These are phyloP conservation scores for Acanthamoeba lenticulata DNA, from an alignment of 208 protist species.

Conservation along the genomic window DNA sequence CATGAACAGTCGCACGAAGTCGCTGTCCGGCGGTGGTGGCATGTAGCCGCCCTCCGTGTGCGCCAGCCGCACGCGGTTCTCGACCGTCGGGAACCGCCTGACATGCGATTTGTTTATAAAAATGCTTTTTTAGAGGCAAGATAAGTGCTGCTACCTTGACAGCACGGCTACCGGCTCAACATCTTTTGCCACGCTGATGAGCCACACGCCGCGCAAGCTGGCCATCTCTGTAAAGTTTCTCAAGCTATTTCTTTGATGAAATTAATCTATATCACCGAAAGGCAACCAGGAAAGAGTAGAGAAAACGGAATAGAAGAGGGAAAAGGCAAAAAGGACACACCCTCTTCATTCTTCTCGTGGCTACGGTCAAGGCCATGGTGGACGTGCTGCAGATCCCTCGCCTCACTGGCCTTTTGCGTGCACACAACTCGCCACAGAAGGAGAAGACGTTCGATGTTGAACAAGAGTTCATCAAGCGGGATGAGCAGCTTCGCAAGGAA, in stretches of 20 bases:
- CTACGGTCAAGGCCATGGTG: too few relatives aligned
- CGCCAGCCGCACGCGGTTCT: slow-evolving; percentile 8
- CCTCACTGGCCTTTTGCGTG: slow-evolving; percentile 15
- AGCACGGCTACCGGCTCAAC: neutral
- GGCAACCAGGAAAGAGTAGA: too few relatives aligned
- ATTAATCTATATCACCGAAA: too few relatives aligned
- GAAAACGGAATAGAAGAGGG: too few relatives aligned
- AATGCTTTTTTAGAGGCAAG: neutral
- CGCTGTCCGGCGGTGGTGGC: neutral
- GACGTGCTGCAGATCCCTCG: neutral
- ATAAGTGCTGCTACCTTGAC: neutral
- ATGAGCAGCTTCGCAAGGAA: neutral
- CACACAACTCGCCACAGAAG: slow-evolving; percentile 51
- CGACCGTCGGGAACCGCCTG: slow-evolving; percentile 14
- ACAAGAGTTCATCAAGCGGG: slow-evolving; percentile 8
- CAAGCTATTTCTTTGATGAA: too few relatives aligned
- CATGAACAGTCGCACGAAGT: neutral
- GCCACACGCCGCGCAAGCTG: neutral
- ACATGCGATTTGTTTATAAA: neutral
- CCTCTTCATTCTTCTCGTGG: too few relatives aligned
- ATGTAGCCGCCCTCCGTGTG: slow-evolving; percentile 17
- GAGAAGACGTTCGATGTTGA: slow-evolving; percentile 41
- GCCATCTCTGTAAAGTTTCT: neutral
- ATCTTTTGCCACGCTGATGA: neutral
- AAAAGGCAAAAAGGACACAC: too few relatives aligned